phyloP scores from a whole-genome alignment of 139 green algal genomes.

The Chlorella sp. region DNA sequence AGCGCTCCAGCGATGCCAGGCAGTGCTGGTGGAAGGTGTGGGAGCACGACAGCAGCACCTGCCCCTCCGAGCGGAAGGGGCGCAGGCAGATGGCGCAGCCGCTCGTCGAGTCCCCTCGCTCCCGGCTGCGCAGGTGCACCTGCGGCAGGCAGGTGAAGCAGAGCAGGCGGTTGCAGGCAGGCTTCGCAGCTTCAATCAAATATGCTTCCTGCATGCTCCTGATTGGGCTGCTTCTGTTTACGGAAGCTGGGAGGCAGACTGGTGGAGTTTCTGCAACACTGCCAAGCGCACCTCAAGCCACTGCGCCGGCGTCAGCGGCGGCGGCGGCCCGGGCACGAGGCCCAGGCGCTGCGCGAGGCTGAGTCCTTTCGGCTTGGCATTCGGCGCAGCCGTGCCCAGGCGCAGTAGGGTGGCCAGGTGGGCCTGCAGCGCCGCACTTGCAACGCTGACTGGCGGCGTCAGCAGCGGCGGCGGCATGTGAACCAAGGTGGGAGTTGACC shows the following conservation, averaged over 20 bases:
- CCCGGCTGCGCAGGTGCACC: conserved; percentile 3
- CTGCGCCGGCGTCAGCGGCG: conserved; percentile 54
- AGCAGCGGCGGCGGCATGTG: too few species aligned
- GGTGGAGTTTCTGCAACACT: background rate
- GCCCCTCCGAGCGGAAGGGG: conserved; percentile 57
- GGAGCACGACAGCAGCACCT: conserved; percentile 38
- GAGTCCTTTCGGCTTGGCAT: background rate
- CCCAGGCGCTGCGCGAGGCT: conserved; percentile 68
- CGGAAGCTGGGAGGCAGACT: too few species aligned
- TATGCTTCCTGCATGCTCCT: too few species aligned
- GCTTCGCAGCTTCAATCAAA: too few species aligned
- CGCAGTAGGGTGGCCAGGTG: background rate
- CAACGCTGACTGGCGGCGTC: too few species aligned
- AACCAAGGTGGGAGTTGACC: too few species aligned
- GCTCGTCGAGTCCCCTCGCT: conserved; percentile 39
- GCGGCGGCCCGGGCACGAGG: conserved; percentile 53
- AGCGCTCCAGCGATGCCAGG: conserved; percentile 70
- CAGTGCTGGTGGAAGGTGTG: conserved; percentile 69
- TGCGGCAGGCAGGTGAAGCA: background rate
- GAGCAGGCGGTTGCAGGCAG: background rate
- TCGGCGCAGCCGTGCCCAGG: background rate
- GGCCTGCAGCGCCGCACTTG: background rate
- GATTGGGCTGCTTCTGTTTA: too few species aligned
- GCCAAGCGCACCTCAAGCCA: conserved; percentile 44
- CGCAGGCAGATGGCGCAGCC: conserved; percentile 72